Evolutionary conservation across 805 yeast species (phyloP).

Genomic region (Saturnispora diversa): DNA sequence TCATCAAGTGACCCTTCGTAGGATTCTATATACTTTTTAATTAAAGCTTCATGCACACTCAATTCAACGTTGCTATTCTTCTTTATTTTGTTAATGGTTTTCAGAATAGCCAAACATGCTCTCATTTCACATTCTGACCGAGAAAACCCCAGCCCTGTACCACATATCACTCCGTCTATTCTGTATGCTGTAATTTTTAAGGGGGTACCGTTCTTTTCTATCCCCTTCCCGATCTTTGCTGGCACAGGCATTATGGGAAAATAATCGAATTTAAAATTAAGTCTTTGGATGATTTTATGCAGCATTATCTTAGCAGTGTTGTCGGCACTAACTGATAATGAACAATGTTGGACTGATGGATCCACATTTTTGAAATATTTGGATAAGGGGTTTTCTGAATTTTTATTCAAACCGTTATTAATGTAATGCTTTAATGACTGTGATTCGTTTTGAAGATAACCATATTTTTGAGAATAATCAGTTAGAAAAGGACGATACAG

Average conservation of each 20-base stretch:
- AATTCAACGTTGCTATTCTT: no score
- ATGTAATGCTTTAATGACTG: background rate
- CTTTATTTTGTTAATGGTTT: background rate
- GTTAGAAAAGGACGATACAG: background rate
- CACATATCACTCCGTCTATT: conserved; percentile 4
- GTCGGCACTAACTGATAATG: no score
- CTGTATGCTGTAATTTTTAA: background rate
- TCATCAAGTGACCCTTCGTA: no score
- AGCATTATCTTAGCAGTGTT: no score
- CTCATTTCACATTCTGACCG: background rate
- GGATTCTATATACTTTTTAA: no score
- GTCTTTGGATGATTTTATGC: no score
- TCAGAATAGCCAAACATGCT: conserved; percentile 3
- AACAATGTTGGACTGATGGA: background rate
- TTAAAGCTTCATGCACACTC: no score
- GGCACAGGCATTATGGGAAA: conserved; percentile 1
- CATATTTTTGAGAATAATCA: background rate
- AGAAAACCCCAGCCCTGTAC: conserved; percentile 8
- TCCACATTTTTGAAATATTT: background rate
- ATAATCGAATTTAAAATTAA: no score
- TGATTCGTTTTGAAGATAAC: background rate
- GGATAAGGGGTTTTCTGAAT: background rate
- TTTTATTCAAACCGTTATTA: background rate
- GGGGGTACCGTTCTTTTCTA: conserved; percentile 2
- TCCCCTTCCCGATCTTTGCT: background rate